phyloP scores from a whole-genome alignment of 1,139 yeast species.

The Candida neerlandica region DNA sequence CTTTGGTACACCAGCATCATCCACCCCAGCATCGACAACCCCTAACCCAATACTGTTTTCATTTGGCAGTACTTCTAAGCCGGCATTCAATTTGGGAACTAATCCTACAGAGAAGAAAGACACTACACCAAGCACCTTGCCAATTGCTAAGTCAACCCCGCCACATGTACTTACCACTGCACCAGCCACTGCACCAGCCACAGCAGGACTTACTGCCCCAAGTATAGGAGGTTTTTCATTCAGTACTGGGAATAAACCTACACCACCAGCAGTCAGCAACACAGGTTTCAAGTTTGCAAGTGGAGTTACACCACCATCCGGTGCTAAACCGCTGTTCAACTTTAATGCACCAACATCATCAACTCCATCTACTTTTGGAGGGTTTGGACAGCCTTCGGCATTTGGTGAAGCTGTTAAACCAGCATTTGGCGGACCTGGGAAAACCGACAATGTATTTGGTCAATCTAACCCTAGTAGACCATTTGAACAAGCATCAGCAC shows the following conservation, averaged over 20 bases:
- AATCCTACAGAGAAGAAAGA: background rate
- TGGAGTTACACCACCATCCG: conserved; percentile 14
- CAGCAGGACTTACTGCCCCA: background rate
- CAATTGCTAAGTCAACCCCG: conserved; percentile 2
- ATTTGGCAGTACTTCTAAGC: conserved; percentile 7
- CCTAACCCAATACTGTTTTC: conserved; percentile 6
- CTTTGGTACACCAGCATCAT: conserved; percentile 7
- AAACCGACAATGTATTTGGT: conserved; percentile 11
- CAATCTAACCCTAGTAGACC: background rate
- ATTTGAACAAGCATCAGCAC: background rate
- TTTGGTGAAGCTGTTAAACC: conserved; percentile 14
- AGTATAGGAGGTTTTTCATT: background rate
- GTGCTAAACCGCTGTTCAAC: conserved; percentile 6
- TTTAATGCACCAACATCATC: conserved; percentile 10
- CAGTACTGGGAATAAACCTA: background rate
- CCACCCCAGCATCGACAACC: conserved; percentile 6
- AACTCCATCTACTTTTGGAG: conserved; percentile 4
- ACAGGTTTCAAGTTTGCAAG: conserved; percentile 17
- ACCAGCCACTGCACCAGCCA: background rate
- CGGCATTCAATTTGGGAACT: conserved; percentile 4
- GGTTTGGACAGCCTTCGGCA: conserved; percentile 3
- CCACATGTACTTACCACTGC: conserved; percentile 1
- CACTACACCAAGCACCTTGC: background rate
- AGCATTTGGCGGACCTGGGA: conserved; percentile 1
- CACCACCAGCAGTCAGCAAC: conserved; percentile 6